Evolutionary conservation across 768 basidiomycete species (phyloP).

Genomic region (Lactarius trivialis): DNA sequence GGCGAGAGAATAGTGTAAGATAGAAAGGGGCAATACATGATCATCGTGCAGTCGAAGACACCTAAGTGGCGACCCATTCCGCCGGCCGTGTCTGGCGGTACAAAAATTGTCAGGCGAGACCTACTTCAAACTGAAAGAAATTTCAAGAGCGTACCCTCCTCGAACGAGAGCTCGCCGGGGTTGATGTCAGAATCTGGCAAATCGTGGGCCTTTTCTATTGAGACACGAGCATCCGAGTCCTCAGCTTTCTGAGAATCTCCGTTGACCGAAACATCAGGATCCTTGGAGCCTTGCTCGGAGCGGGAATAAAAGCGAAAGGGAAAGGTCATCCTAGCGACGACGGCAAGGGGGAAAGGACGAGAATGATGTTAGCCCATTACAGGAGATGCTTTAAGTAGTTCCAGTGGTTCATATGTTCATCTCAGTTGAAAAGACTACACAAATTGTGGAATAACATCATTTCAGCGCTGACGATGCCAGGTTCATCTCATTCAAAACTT

Average conservation of each 20-base stretch:
- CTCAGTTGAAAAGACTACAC: background rate
- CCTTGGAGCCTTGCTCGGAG: background rate
- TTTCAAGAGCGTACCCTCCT: conserved; percentile 37
- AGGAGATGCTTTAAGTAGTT: background rate
- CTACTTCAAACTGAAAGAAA: background rate
- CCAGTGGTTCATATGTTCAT: background rate
- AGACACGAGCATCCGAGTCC: background rate
- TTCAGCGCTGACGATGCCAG: background rate
- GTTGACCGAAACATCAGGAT: background rate
- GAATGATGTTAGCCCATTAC: background rate
- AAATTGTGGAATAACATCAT: background rate
- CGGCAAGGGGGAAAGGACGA: no score
- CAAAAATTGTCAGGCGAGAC: background rate
- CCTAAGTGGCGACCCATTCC: conserved; percentile 55
- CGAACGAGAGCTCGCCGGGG: conserved; percentile 42
- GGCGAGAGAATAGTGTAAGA: background rate
- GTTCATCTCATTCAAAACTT: no score
- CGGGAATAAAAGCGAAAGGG: background rate
- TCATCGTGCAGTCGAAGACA: conserved; percentile 49
- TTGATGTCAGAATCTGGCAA: conserved; percentile 25
- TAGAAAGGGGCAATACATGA: conserved; percentile 33
- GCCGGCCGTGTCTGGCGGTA: conserved; percentile 39
- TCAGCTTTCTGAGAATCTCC: background rate
- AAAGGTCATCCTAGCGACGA: background rate
- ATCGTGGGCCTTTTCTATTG: background rate